Conservation (phyloP, 1,139 yeast genomes). For the Diutina scorzettiae region DNA sequence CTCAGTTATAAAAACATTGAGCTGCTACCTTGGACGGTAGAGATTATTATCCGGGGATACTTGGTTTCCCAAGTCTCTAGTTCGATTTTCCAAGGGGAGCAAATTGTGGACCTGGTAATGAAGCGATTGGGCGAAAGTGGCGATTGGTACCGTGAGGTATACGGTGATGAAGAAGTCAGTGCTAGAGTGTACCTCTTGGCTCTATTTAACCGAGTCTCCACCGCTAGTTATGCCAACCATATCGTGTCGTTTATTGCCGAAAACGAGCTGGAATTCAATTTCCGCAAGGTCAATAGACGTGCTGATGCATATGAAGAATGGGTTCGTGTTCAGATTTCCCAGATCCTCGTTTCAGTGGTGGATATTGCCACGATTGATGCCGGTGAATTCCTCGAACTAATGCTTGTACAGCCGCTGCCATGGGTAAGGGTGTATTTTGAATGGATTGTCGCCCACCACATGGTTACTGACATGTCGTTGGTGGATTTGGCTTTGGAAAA, state of each 20-base stretch:
- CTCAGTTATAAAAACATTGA: background rate
- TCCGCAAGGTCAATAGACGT: constrained; percentile 38
- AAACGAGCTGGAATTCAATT: constrained; percentile 26
- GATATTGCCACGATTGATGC: constrained; percentile 12
- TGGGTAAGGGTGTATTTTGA: constrained; percentile 62
- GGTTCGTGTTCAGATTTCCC: constrained; percentile 46
- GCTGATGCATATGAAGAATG: constrained; percentile 63
- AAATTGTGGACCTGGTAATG: constrained; percentile 17
- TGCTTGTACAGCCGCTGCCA: constrained; percentile 46
- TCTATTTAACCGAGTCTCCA: constrained; percentile 24
- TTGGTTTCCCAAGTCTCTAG: background rate
- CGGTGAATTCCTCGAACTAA: constrained; percentile 6
- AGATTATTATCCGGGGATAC: background rate
- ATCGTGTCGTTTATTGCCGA: constrained; percentile 32
- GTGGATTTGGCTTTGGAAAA: constrained; percentile 7
- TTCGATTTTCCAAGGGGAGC: background rate
- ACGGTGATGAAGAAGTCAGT: constrained; percentile 51
- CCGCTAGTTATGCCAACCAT: constrained; percentile 22
- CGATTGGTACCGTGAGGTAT: constrained; percentile 41
- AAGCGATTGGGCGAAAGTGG: constrained; percentile 41
- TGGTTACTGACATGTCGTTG: background rate
- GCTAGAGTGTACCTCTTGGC: constrained; percentile 40
- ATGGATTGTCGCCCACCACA: constrained; percentile 50
- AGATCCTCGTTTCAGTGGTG: constrained; percentile 33
- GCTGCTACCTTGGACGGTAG: background rate